Evolutionary conservation across 257 asterid species (phyloP).

Genomic region (Solanum gandarillasii): DNA sequence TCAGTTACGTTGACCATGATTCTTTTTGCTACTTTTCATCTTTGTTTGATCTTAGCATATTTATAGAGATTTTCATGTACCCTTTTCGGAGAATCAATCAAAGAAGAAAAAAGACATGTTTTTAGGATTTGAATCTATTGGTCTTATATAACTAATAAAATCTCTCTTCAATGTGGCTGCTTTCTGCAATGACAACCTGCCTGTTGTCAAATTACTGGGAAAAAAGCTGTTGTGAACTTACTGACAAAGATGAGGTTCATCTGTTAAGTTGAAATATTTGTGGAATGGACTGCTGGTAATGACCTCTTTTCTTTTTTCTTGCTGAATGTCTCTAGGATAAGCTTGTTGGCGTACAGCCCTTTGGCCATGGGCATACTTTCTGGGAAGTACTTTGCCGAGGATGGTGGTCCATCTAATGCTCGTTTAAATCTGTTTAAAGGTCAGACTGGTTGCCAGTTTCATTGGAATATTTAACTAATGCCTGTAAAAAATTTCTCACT

Average conservation of each 20-base stretch:
- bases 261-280: background rate
- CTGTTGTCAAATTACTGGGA: background rate
- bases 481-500: background rate
- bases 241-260: too few species aligned
- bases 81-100: background rate
- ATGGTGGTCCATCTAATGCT: conserved; percentile 49
- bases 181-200: background rate
- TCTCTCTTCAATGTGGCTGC: background rate
- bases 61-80: background rate
- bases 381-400: conserved; percentile 62
- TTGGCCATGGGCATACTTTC: conserved; percentile 94
- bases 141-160: background rate
- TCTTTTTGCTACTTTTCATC: background rate
- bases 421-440: conserved; percentile 76
- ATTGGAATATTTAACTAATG: background rate
- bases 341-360: conserved; percentile 82
- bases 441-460: conserved; percentile 11
- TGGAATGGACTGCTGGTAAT: background rate
- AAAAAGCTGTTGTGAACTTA: background rate
- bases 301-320: background rate
- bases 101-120: background rate
- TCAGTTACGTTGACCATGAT: background rate
- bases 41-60: background rate
- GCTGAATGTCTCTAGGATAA: conserved; percentile 9
- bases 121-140: background rate